phyloP scores from a whole-genome alignment of 2,329 filamentous ascomycete genomes.

The Epicoccum sorghinum region DNA sequence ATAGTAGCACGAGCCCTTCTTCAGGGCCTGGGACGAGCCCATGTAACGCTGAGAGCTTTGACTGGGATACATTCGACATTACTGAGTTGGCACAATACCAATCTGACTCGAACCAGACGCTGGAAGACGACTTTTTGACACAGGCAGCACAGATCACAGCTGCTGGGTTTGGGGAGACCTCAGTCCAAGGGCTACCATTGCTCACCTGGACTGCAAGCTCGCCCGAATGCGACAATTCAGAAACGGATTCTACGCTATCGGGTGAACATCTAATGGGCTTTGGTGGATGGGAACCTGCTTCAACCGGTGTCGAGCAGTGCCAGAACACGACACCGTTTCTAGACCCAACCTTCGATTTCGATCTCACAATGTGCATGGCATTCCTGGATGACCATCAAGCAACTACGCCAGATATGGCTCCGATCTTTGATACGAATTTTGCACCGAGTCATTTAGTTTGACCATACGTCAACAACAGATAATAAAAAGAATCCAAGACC shows the following conservation, averaged over 20 bases:
- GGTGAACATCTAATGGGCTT: neutral
- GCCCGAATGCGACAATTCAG: neutral
- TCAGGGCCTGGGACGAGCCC: conserved; percentile 9
- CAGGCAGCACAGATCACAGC: conserved; percentile 15
- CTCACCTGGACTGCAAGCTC: neutral
- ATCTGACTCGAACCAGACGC: conserved; percentile 15
- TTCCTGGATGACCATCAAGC: conserved; percentile 12
- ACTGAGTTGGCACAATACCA: conserved; percentile 35
- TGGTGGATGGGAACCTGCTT: neutral
- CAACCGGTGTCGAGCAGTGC: neutral
- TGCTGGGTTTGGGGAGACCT: conserved; percentile 13
- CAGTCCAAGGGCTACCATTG: conserved; percentile 10
- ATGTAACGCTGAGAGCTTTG: conserved; percentile 11
- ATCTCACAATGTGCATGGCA: conserved; percentile 15
- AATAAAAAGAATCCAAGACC: too few species aligned
- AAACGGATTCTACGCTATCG: conserved; percentile 2
- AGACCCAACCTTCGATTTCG: conserved; percentile 10
- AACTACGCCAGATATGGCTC: neutral
- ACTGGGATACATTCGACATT: conserved; percentile 34
- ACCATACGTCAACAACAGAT: neutral
- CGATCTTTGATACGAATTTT: neutral
- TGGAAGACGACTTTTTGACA: conserved; percentile 13
- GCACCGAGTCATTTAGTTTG: neutral
- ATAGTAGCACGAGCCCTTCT: conserved; percentile 10
- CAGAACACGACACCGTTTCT: neutral